Base-by-base conservation (phyloP, 164 flowering plant species). In the Buxus sempervirens region DNA sequence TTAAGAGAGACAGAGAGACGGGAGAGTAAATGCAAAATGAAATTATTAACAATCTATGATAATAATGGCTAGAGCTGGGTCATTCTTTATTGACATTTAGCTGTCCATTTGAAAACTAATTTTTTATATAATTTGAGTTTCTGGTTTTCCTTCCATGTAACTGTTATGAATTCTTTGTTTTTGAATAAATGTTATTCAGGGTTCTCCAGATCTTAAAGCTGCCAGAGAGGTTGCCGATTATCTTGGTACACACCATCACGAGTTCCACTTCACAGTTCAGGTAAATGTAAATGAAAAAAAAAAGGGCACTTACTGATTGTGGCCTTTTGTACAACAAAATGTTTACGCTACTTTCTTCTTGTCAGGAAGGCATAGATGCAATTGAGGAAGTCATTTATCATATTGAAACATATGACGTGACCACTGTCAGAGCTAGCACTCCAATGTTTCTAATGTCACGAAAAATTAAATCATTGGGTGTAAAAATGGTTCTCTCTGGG, bases 371-470 rank as follows among this genome's bases (percentile, higher is more conserved):
- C 15, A 73, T 91, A 64, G 98, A 91, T 82, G 97, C 98, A 55
- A 81, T 93, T 65, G 98, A 91, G 82, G 97, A 93, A 76, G 98
- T 93, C 58, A 91, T 93, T 68, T 91, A 91, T 73, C 98, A 93
- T 69, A 73, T 88, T 66, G 98, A 93, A 80, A 91, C 98, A n/a
- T 93, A 87, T 79, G 98, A 93, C 76, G 98, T 93, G 78, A 93
- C 98, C 24, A 93, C 96, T 14, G 74, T 93, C 57, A 87, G 98
- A 77, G 98, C 98, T 53, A 93, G 98, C 76, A 93, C 98, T n/a
- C 98, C 98, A 4, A 93, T 93, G 98, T 93, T 93, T 84, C 87
- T 93, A 9, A 89, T 93, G 96, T 91, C 97, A 25, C 75, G 98
- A 58, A 93, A 93, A 78, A 93, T 93, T n/a, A 93, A 88, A 78